Base-by-base conservation (phyloP, 495 filamentous ascomycete species). In the Aspergillus homomorphus region DNA sequence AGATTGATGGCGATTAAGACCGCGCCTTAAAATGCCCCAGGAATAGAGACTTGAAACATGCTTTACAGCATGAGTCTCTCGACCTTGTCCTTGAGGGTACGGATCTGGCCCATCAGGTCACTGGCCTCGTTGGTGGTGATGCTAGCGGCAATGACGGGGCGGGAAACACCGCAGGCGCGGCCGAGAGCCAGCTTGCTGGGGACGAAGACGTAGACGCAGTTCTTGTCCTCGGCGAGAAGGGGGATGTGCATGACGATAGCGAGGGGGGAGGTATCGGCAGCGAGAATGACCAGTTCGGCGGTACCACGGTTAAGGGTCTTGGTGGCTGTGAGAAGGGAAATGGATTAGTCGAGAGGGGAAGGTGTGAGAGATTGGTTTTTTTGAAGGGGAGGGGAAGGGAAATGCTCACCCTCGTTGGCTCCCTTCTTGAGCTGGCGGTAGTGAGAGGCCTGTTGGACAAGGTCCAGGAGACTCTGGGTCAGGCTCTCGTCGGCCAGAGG, bases 51-150 rank as follows among this genome's bases (percentile, higher is more conserved):
- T 9, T 15, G 12, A 21, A 28, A 12, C 20, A 50, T 5, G 20
- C 14, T 69, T 85, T 90, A 98, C 77, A 98, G 95, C 85, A 93
- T 90, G 55, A 97, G 82, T 66, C 94, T 83, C 81, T 98, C 94
- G 44, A 98, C 91, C 87, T 96, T 94, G 72, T 92, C 88, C 82
- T 93, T 96, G 66, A 98, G 75, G 46, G 80, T 75, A 57, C 87
- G 79, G 72, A 98, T 96, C 82, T 94, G 90, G 62, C 80, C 79
- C 75, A 86, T 87, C 28, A 98, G 80, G 69, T 97, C 94, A 65
- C 83, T 88, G 15, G 89, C 90, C 77, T 97, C 94, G 81, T 97
- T 98, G 64, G 89, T 91, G 41, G 91, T 96, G 67, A 97, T 93
- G 60, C 83, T 87, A 42, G 84, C 87, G 43, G 89, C 86, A 64